Percentiles rank a stretch among this genome's conserved stretches.
Evolutionary conservation across 352 stramenopile species (phyloP).

Genomic region (Pelagophyceae sp.): DNA sequence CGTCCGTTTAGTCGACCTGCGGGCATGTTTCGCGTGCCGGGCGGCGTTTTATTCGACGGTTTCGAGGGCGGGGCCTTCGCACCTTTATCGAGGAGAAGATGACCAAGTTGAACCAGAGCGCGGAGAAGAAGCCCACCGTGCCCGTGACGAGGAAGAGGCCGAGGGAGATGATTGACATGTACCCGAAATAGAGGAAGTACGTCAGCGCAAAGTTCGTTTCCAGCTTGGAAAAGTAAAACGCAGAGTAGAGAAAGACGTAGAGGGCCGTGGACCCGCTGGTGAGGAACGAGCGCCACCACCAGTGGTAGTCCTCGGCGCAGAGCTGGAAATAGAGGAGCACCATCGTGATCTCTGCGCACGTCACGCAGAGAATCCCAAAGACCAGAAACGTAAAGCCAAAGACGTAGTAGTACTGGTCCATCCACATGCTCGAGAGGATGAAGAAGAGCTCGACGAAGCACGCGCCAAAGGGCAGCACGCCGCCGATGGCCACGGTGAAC

Average conservation of each 20-base stretch:
- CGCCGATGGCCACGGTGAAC: slow-evolving; percentile 83
- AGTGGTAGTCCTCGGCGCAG: slow-evolving; percentile 98
- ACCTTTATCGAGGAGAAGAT: slow-evolving; percentile 55
- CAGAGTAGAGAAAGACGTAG: slow-evolving; percentile 98
- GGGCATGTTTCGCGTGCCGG: too few relatives aligned
- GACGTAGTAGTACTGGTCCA: slow-evolving; percentile 97
- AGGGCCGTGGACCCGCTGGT: slow-evolving; percentile 86
- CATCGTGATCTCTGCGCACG: slow-evolving; percentile 97
- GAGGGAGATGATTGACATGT: slow-evolving; percentile 95
- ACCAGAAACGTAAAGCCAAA: slow-evolving; percentile 98
- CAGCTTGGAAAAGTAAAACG: slow-evolving; percentile 94
- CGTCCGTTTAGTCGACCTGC: too few relatives aligned
- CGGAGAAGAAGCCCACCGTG: slow-evolving; percentile 45
- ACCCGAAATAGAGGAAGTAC: slow-evolving; percentile 97
- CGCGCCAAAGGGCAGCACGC: slow-evolving; percentile 95
- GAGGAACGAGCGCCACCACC: slow-evolving; percentile 99
- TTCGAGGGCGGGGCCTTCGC: too few relatives aligned
- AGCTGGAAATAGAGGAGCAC: slow-evolving; percentile 99
- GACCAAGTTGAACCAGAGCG: slow-evolving; percentile 55
- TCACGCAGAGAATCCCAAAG: slow-evolving; percentile 95
- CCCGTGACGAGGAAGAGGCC: slow-evolving; percentile 59
- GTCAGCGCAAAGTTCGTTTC: slow-evolving; percentile 81
- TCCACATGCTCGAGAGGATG: slow-evolving; percentile 85
- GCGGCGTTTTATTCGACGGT: too few relatives aligned
- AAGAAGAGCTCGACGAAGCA: slow-evolving; percentile 99